Evolutionary conservation across 2,329 filamentous ascomycete genomes (phyloP).

Genomic region (Pseudocercospora musae): DNA sequence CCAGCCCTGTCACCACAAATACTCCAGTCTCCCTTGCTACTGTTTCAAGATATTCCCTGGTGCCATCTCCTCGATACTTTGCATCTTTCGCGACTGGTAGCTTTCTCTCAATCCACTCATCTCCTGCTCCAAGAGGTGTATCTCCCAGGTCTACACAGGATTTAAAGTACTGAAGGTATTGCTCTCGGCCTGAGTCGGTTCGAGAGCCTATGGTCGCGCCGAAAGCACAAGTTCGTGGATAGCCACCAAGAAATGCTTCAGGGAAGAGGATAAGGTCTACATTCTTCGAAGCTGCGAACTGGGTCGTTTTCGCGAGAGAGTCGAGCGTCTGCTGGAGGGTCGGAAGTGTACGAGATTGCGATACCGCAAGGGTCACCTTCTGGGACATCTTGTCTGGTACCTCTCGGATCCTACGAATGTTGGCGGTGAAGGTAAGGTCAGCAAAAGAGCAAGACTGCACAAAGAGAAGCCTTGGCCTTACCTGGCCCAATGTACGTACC

Average conservation of each 20-base stretch:
- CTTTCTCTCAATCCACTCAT: constrained; percentile 65
- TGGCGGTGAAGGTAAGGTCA: background rate
- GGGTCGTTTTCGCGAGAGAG: constrained; percentile 62
- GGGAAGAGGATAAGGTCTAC: constrained; percentile 79
- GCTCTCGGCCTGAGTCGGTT: constrained; percentile 67
- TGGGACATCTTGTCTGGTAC: constrained; percentile 32
- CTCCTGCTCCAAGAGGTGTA: constrained; percentile 65
- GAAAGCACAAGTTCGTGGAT: constrained; percentile 77
- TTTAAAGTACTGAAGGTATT: constrained; percentile 78
- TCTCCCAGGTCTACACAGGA: constrained; percentile 80
- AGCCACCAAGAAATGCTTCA: constrained; percentile 88
- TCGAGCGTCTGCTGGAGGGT: constrained; percentile 59
- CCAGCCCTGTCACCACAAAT: constrained; percentile 74
- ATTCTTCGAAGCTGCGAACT: constrained; percentile 57
- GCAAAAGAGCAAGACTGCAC: background rate
- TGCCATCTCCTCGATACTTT: constrained; percentile 65
- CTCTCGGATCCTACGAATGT: background rate
- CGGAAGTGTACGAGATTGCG: constrained; percentile 47
- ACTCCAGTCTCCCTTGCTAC: constrained; percentile 75
- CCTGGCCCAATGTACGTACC: background rate
- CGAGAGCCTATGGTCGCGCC: constrained; percentile 71
- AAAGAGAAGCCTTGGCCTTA: background rate
- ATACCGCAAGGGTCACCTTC: constrained; percentile 48
- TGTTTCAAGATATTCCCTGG: constrained; percentile 72
- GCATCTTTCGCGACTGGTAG: constrained; percentile 50